Percentiles rank a stretch among this genome's conserved stretches.
Conservation (phyloP, 2,329 filamentous ascomycete genomes). For the Sarocladiaceae sp. region DNA sequence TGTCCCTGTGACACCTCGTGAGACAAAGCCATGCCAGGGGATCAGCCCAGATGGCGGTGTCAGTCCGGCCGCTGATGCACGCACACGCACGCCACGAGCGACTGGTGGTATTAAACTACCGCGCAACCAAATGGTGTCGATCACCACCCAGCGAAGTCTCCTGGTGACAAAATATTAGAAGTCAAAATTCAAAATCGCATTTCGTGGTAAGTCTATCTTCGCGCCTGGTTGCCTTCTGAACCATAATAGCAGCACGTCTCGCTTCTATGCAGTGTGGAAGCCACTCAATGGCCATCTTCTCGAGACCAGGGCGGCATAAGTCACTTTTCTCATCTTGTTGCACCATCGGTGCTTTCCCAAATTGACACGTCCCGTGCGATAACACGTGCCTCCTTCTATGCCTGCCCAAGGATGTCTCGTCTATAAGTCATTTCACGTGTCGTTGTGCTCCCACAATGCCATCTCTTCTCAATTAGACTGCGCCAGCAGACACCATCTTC, state of each 20-base stretch:
- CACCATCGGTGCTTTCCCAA: not conserved
- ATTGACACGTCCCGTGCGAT: not conserved
- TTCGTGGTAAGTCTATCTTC: conserved; percentile 10
- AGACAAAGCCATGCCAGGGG: no score
- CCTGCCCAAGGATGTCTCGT: conserved; percentile 7
- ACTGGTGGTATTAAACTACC: no score
- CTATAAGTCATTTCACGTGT: conserved; percentile 10
- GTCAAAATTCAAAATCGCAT: conserved; percentile 6
- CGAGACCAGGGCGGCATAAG: conserved; percentile 4
- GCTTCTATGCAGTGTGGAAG: conserved; percentile 7
- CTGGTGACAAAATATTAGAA: not conserved
- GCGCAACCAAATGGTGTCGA: not conserved
- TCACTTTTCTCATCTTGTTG: not conserved
- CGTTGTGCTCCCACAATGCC: conserved; percentile 8
- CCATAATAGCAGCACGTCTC: not conserved
- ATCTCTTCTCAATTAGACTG: conserved; percentile 59
- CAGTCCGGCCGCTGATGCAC: no score
- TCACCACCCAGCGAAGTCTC: no score
- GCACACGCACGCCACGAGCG: no score
- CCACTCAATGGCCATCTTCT: conserved; percentile 9
- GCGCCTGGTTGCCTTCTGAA: not conserved
- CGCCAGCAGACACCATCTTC: conserved; percentile 92
- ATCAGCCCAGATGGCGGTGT: no score
- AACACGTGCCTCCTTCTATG: conserved; percentile 3
- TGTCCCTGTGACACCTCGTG: no score